Evolutionary conservation across 345 rosid species (phyloP).

Genomic region (Syzygium aqueum): DNA sequence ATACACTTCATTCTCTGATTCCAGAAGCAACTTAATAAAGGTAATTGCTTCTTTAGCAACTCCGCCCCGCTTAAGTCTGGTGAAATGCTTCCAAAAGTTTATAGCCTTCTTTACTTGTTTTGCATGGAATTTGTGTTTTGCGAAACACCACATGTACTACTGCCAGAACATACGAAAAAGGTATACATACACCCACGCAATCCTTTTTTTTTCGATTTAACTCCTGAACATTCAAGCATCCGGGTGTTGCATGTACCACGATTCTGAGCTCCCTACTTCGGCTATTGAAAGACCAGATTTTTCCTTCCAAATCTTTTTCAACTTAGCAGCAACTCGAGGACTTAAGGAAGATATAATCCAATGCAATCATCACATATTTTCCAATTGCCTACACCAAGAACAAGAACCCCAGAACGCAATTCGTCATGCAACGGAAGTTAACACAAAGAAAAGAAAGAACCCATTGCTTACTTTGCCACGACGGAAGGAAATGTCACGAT

Average conservation of each 20-base stretch:
- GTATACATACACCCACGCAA: neutral
- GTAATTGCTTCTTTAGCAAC: neutral
- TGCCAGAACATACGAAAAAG: neutral
- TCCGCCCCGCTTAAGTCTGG: neutral
- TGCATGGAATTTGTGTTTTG: neutral
- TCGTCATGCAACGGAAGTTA: neutral
- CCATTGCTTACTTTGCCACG: neutral
- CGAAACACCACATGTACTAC: neutral
- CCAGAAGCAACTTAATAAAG: neutral
- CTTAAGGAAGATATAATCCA: neutral
- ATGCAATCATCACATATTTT: slow-evolving; percentile 5
- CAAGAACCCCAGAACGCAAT: neutral
- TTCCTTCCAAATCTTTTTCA: neutral
- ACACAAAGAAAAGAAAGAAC: neutral
- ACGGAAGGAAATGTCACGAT: neutral
- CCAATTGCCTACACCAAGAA: slow-evolving; percentile 15
- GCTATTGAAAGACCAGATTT: neutral
- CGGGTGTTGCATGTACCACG: neutral
- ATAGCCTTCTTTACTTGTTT: neutral
- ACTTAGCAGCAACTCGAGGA: neutral
- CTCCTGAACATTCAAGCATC: neutral
- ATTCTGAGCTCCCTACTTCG: neutral
- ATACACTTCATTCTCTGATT: neutral
- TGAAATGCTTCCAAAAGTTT: neutral
- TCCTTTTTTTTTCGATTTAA: neutral